Percentiles rank a stretch among this genome's conserved stretches.
These are phyloP conservation scores for Gracilariopsis chorda DNA, from an alignment of 23 red algal species.

Conservation along the genomic window DNA sequence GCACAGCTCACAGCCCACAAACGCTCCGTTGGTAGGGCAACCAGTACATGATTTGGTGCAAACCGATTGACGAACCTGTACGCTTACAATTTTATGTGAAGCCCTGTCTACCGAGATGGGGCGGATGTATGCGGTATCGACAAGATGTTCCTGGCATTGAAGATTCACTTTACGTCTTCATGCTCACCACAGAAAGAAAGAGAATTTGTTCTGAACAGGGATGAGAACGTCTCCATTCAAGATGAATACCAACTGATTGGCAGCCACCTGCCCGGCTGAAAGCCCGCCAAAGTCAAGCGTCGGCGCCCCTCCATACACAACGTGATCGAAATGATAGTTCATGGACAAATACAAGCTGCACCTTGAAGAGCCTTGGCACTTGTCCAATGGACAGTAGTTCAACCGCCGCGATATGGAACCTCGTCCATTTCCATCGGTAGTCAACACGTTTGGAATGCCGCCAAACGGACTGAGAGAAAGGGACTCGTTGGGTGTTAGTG, in stretches of 20 bases:
- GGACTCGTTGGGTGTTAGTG: not conserved
- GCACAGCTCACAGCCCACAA: too few relatives aligned
- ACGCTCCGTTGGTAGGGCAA: too few relatives aligned
- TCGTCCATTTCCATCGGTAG: not conserved
- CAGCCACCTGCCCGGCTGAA: not conserved
- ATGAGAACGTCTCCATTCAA: not conserved
- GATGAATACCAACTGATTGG: not conserved
- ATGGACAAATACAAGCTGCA: not conserved
- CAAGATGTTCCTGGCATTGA: too few relatives aligned
- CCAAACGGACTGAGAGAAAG: not conserved
- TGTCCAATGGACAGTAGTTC: slow-evolving; percentile 13
- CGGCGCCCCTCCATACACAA: not conserved
- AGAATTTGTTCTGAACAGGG: slow-evolving; percentile 12
- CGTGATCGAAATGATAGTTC: slow-evolving; percentile 38
- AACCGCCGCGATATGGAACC: not conserved
- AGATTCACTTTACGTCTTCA: too few relatives aligned
- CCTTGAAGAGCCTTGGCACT: not conserved
- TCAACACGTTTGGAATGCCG: slow-evolving; percentile 10
- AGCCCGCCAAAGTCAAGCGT: slow-evolving; percentile 24
- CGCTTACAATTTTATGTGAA: too few relatives aligned
- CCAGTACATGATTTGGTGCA: too few relatives aligned
- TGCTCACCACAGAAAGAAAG: too few relatives aligned
- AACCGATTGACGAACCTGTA: too few relatives aligned
- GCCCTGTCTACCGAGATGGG: too few relatives aligned
- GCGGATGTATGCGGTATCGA: too few relatives aligned